These are phyloP conservation scores for Pseudoturritis turrita DNA, from an alignment of 345 rosid species.

Conservation along the genomic window DNA sequence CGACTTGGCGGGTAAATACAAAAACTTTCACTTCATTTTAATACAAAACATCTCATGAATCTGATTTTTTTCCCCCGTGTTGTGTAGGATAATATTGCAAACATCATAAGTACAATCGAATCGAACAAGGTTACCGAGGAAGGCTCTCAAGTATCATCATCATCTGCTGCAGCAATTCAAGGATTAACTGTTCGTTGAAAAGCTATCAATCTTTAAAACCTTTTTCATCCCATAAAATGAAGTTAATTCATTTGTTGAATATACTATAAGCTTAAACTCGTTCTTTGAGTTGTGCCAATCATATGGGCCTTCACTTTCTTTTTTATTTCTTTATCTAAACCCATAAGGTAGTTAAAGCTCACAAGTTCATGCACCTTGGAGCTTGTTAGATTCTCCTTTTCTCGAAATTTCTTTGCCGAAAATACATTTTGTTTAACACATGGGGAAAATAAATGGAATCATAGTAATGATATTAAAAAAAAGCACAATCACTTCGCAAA, in stretches of 20 bases:
- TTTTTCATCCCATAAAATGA: constrained; percentile 7
- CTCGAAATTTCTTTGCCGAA: neutral
- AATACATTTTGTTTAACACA: neutral
- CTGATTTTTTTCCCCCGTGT: neutral
- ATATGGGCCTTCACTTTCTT: constrained; percentile 1
- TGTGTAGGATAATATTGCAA: constrained; percentile 63
- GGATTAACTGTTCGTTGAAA: constrained; percentile 52
- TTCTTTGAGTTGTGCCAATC: constrained; percentile 12
- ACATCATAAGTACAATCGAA: constrained; percentile 72
- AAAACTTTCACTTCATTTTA: neutral
- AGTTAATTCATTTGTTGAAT: neutral
- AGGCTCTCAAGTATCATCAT: constrained; percentile 59
- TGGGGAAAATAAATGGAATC: neutral
- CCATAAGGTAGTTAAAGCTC: constrained; percentile 13
- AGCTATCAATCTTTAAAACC: neutral
- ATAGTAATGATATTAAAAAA: neutral
- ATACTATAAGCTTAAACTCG: neutral
- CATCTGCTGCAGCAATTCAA: constrained; percentile 30
- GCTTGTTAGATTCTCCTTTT: neutral
- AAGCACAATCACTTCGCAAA: neutral
- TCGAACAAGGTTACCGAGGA: constrained; percentile 85
- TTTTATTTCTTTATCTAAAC: neutral
- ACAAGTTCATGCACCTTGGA: constrained; percentile 27
- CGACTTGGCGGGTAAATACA: constrained; percentile 66
- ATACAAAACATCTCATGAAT: neutral